Conservation (phyloP, 352 stramenopile species). For the Saprolegnia parasitica region DNA sequence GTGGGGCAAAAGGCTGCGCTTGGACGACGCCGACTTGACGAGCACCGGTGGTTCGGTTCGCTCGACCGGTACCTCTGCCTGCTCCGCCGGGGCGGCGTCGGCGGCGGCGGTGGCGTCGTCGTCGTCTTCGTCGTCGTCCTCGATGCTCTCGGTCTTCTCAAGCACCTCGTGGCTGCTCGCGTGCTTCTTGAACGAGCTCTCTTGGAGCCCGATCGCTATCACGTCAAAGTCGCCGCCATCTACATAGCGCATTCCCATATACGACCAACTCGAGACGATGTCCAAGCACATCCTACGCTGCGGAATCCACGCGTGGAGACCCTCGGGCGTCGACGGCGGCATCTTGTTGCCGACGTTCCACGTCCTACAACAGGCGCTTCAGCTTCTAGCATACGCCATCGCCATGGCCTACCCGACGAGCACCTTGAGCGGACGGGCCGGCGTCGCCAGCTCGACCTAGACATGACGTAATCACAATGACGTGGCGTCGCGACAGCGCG, state of each 20-base stretch:
- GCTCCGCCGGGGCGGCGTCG: background rate
- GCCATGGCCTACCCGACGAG: constrained; percentile 21
- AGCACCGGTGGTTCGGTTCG: constrained; percentile 29
- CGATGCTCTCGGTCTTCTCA: constrained; percentile 31
- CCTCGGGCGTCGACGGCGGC: constrained; percentile 50
- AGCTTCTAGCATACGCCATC: no score
- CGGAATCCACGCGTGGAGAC: constrained; percentile 69
- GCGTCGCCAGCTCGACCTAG: background rate
- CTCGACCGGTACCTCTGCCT: background rate
- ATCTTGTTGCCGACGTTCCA: constrained; percentile 87
- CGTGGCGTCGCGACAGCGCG: background rate
- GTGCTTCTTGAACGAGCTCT: constrained; percentile 57
- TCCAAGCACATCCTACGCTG: no score
- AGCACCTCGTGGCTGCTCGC: background rate
- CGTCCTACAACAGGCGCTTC: no score
- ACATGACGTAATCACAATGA: background rate
- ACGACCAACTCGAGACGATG: no score
- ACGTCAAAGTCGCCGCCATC: constrained; percentile 78
- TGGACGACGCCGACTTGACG: constrained; percentile 56
- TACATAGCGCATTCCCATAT: no score
- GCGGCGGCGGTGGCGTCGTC: constrained; percentile 33
- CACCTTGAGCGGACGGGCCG: constrained; percentile 10
- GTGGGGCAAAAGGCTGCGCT: constrained; percentile 28
- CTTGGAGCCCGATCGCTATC: constrained; percentile 74
- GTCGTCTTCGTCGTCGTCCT: constrained; percentile 36